phyloP scores from a whole-genome alignment of 331 rosid species.

The Quercus phellos region DNA sequence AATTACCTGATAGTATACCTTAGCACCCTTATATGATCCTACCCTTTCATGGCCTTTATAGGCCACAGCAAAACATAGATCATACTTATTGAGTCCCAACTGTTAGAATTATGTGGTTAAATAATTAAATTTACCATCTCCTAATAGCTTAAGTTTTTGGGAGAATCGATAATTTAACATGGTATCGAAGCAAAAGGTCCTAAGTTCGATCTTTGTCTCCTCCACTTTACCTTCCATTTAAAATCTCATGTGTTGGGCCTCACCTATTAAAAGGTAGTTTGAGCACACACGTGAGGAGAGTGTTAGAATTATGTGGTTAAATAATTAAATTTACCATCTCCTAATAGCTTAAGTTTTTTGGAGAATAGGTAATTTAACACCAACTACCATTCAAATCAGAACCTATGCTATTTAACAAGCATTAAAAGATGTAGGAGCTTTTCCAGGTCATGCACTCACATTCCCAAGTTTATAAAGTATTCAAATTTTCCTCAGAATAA shows the following conservation, averaged over 20 bases:
- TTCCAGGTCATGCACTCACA: neutral
- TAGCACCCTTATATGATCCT: neutral
- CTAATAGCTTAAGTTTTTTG: too few species aligned
- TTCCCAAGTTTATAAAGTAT: neutral
- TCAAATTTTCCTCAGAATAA: neutral
- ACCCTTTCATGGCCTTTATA: neutral
- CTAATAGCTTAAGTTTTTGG: too few species aligned
- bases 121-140: too few species aligned
- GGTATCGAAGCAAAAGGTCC: too few species aligned
- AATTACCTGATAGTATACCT: neutral
- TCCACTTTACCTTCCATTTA: too few species aligned
- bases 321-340: too few species aligned
- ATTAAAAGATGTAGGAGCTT: neutral
- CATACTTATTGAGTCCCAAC: neutral
- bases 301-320: too few species aligned
- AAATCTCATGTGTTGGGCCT: too few species aligned
- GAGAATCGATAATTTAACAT: too few species aligned
- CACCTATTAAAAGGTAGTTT: too few species aligned
- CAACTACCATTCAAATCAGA: neutral
- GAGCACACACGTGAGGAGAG: too few species aligned
- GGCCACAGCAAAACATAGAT: neutral
- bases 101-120: neutral
- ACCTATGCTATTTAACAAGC: neutral
- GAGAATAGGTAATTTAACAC: neutral
- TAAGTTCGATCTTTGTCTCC: too few species aligned